Percentiles rank a stretch among this genome's conserved stretches.
Conservation (phyloP, 176 grass and related monocot genomes). For the Chloris gayana region DNA sequence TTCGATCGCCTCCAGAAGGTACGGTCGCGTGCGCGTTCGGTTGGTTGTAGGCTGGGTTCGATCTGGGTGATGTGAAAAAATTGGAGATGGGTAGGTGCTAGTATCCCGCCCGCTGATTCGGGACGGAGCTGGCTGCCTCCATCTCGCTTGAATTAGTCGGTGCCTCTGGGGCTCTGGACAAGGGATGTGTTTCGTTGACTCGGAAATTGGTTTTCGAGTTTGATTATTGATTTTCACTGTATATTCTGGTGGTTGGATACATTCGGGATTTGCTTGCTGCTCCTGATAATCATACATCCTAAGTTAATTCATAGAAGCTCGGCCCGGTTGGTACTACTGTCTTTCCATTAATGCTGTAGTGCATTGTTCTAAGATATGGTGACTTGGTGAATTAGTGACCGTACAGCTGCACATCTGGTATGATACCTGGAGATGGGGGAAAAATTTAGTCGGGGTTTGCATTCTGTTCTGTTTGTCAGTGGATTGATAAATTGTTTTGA, state of each 20-base stretch:
- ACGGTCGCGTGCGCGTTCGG: not conserved
- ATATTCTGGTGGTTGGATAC: slow-evolving; percentile 24
- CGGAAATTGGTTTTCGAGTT: not conserved
- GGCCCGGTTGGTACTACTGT: slow-evolving; percentile 2
- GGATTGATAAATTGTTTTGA: not conserved
- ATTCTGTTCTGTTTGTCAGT: slow-evolving; percentile 18
- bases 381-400: not conserved
- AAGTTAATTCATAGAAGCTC: slow-evolving; percentile 20
- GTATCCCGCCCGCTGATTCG: not conserved
- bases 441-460: not conserved
- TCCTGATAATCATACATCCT: slow-evolving; percentile 20
- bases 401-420: slow-evolving; percentile 11
- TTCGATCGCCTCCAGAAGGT: slow-evolving; percentile 98
- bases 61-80: slow-evolving; percentile 8
- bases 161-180: not conserved
- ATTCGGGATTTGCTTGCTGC: slow-evolving; percentile 2
- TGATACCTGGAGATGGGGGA: not conserved
- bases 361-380: slow-evolving; percentile 33
- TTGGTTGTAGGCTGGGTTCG: slow-evolving; percentile 11
- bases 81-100: slow-evolving; percentile 25
- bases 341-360: slow-evolving; percentile 31
- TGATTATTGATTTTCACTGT: slow-evolving; percentile 1
- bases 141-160: slow-evolving; percentile 17
- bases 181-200: slow-evolving; percentile 15
- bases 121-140: not conserved